Conservation (phyloP, 148 eudicot genomes). For the Cornus kousa region DNA sequence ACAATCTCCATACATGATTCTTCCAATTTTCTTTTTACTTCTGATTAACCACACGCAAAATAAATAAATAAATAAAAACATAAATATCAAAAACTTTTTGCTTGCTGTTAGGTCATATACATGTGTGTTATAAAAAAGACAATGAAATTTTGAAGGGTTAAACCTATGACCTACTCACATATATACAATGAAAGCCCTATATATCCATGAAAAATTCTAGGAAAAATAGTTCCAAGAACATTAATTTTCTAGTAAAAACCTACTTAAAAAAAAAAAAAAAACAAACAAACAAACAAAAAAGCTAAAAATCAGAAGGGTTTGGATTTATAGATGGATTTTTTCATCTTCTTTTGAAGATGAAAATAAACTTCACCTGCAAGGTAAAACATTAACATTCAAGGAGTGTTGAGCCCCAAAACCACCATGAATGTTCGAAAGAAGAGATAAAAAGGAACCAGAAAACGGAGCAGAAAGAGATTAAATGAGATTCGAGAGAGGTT, state of each 20-base stretch:
- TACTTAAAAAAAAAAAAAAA: neutral
- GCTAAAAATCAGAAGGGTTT: neutral
- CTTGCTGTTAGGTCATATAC: neutral
- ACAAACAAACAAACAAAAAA: neutral
- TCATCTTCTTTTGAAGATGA: neutral
- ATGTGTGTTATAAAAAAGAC: neutral
- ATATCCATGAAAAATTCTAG: too few relatives aligned
- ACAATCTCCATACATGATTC: conserved; percentile 85
- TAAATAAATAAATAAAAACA: neutral
- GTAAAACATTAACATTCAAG: neutral
- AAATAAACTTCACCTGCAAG: conserved; percentile 14
- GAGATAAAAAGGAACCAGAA: neutral
- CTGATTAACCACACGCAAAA: neutral
- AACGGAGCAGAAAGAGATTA: neutral
- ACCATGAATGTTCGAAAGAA: conserved; percentile 6
- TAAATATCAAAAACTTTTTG: neutral
- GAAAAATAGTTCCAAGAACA: too few relatives aligned
- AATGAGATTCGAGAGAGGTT: neutral
- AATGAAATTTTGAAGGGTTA: too few relatives aligned
- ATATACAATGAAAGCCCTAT: too few relatives aligned
- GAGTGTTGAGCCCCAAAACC: conserved; percentile 12
- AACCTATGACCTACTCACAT: too few relatives aligned
- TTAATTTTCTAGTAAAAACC: neutral
- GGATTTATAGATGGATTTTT: neutral
- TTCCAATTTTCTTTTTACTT: neutral